Base-by-base conservation (phyloP, 352 stramenopile species). In the Lagenidium giganteum region DNA sequence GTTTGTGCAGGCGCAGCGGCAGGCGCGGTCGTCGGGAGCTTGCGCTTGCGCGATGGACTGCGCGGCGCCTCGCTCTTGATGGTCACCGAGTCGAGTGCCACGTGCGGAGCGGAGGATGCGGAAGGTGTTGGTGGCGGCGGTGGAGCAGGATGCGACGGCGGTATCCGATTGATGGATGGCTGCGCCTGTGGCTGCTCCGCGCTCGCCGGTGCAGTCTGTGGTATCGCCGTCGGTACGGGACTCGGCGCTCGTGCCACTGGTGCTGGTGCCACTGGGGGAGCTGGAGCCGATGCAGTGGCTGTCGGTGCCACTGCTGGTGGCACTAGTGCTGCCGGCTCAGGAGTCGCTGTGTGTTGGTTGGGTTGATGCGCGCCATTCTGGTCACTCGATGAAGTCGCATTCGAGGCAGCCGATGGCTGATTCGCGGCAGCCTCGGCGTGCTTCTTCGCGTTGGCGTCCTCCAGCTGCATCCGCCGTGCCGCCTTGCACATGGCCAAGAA, bases 401-500 rank as follows among this genome's bases (percentile, higher is more conserved):
- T 42, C 17, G 32, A 22, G 8, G 21, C 26, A 23, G 29, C 7
- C n/a, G 42, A 32, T n/a, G 1, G 22, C 20, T 13, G 42, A 8
- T 43, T 50, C 20, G 25, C 8, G 17, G 11, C 34, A 12, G 17
- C 11, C 18, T 16, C 8, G 22, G 16, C 14, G 26, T 8, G 24
- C 12, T 2, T 14, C 17, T 24, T 47, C 5, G 21, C 46, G n/a
- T 53, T 53, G 13, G 20, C 28, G 12, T 57, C 31, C 18, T 46
- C 21, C 40, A 50, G 34, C 26, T 36, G 21, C 18, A 21, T 16
- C 20, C 26, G 33, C 14, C 28, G 33, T 8, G 27, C 30, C 5
- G 23, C 31, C 22, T 55, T 61, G 21, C 55, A 67, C 27, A 76
- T 57, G 5, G 43, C 29, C 21, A 78, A 37, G 32, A 84, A 63